phyloP scores from a whole-genome alignment of 345 rosid species.

The Rubroshorea leprosula region DNA sequence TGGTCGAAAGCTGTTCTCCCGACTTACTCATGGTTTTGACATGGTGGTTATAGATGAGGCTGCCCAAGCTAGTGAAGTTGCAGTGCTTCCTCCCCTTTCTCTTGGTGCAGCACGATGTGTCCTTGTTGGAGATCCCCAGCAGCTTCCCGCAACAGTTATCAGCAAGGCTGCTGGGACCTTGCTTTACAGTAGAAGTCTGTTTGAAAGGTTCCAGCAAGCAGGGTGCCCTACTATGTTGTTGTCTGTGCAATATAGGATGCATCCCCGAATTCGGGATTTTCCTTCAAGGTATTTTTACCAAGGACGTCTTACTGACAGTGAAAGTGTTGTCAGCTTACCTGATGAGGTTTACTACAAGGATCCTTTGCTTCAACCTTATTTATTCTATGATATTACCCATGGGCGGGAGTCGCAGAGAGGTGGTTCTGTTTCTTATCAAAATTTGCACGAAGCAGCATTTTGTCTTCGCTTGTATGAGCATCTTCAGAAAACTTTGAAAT shows the following conservation, averaged over 20 bases:
- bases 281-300: conserved; percentile 96
- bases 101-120: conserved; percentile 98
- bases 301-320: conserved; percentile 95
- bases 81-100: conserved; percentile 89
- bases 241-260: conserved; percentile 98
- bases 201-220: conserved; percentile 96
- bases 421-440: conserved; percentile 95
- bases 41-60: conserved; percentile 99
- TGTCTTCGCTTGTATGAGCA: conserved; percentile 87
- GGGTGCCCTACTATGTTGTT: conserved; percentile 95
- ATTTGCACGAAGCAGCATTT: conserved; percentile 85
- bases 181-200: conserved; percentile 90
- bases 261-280: conserved; percentile 90
- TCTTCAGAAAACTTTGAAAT: conserved; percentile 74
- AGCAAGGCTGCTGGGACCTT: conserved; percentile 98
- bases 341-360: conserved; percentile 88
- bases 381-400: conserved; percentile 80
- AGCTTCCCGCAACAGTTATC: conserved; percentile 99
- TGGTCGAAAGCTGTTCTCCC: conserved; percentile 94
- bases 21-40: conserved; percentile 97
- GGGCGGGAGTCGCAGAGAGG: conserved; percentile 98
- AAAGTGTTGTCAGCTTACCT: conserved; percentile 65
- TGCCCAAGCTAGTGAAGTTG: conserved; percentile 98
- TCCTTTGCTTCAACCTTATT: conserved; percentile 78
- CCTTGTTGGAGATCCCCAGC: conserved; percentile 99